These are phyloP conservation scores for Phallus indusiatus DNA, from an alignment of 768 basidiomycete genomes.

Conservation along the genomic window DNA sequence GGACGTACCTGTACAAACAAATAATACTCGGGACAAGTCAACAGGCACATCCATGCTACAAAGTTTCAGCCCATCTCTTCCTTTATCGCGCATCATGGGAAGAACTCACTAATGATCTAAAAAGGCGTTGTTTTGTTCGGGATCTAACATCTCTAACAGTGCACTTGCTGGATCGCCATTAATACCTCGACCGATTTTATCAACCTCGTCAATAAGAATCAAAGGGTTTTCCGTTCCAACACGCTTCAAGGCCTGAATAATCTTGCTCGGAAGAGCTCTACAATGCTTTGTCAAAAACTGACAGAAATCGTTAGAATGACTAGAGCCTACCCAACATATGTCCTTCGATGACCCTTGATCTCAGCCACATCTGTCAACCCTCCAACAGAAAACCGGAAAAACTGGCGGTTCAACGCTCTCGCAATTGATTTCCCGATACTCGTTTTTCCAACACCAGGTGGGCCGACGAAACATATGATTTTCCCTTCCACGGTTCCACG, in stretches of 20 bases:
- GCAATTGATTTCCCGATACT: conserved; percentile 94
- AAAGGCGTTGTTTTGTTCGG: conserved; percentile 92
- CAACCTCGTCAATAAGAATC: conserved; percentile 91
- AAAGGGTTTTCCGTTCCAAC: conserved; percentile 92
- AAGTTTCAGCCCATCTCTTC: conserved; percentile 9
- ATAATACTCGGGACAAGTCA: conserved; percentile 90
- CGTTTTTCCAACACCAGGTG: conserved; percentile 97
- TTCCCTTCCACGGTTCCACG: conserved; percentile 95
- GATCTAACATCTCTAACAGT: conserved; percentile 85
- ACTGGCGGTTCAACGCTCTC: conserved; percentile 79
- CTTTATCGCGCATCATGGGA: neutral
- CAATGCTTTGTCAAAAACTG: neutral
- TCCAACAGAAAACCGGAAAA: conserved; percentile 96
- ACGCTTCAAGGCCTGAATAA: conserved; percentile 87
- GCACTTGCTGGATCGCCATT: conserved; percentile 93
- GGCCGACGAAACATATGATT: conserved; percentile 93
- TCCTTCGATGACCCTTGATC: conserved; percentile 96
- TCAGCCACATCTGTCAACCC: conserved; percentile 97
- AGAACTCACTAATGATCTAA: conserved; percentile 85
- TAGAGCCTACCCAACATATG: conserved; percentile 76
- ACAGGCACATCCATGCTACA: conserved; percentile 91
- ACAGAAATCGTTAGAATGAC: conserved; percentile 1
- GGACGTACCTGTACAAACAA: conserved; percentile 76
- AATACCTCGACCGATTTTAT: conserved; percentile 86
- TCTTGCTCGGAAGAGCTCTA: conserved; percentile 88